Base-by-base conservation (phyloP, 2,329 filamentous ascomycete species). In the Ophiostoma sp. region DNA sequence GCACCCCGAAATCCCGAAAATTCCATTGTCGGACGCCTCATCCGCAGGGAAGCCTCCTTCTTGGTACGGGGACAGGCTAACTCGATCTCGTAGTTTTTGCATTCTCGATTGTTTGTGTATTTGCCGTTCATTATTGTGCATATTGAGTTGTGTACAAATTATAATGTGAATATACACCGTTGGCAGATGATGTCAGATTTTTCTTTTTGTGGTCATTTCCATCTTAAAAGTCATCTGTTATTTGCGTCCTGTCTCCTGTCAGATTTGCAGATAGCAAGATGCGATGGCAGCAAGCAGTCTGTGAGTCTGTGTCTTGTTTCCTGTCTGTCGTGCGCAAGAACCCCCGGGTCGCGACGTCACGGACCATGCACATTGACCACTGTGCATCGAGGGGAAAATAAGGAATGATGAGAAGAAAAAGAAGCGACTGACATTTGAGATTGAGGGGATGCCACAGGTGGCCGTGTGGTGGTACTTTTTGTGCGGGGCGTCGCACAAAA, bases 221-320 rank as follows among this genome's bases (percentile, higher is more conserved):
- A 8, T 42, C 19, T 48, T 48, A 42, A 42, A 12, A 42, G 39
- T 42, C 50, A 15, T 22, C 6, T 64, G 36, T 64, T 45, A 19
- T 66, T 64, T 66, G 22, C 61, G 61, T 63, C 59, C 19, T 42
- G 33, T 63, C 59, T 63, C 59, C 50, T 55, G 50, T 55, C 50
- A 55, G 22, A 28, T 55, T 48, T 4, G 50, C 50, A 55, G 50
- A 28, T 55, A 22, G 50, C 50, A 55, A 55, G 50, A 55, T 55
- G 50, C 22, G 50, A 55, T 55, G 50, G 22, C 50, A 55, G 50
- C 22, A 48, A 36, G 33, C 42, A 42, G n/a, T 25, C 50, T 55
- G 50, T 52, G 39, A n/a, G n/a, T 36, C 33, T 36, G 8, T 25
- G 9, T 22, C 48, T n/a, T 52, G 48, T 52, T n/a, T 52, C 19